Evolutionary conservation across 106 monocot genomes (phyloP), one percentile per base, ranked within the genome.

Genomic region (Allium cepa): DNA sequence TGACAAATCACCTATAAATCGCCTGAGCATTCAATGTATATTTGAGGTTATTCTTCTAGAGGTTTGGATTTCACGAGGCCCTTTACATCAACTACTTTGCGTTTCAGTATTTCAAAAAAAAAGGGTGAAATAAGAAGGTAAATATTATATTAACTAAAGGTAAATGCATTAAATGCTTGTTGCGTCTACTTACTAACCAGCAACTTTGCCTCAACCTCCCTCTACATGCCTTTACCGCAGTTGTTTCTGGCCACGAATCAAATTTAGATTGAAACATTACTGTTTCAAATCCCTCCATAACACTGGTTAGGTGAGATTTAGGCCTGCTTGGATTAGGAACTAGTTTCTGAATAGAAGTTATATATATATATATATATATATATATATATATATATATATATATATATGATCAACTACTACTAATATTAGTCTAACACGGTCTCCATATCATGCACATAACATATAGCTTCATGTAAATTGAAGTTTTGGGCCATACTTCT

Each of bases 31-130:
- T n/a, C n/a, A n/a, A n/a, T n/a, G n/a, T n/a, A n/a, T n/a, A n/a
- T n/a, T n/a, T n/a, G n/a, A n/a, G n/a, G n/a, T n/a, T n/a, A n/a
- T n/a, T n/a, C n/a, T n/a, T n/a, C n/a, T n/a, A n/a, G n/a, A n/a
- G n/a, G n/a, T n/a, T n/a, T n/a, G n/a, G n/a, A n/a, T n/a, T n/a
- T n/a, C n/a, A n/a, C n/a, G n/a, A n/a, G n/a, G n/a, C n/a, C n/a
- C n/a, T 91, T 96, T 46, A 96, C 86, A 82, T 91, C 80, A 26
- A 96, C n/a, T 64, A 91, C 95, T 80, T 96, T 91, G 69, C 83
- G 85, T 72, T 80, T 96, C 27, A 96, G 78, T 66, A 96, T 83
- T 47, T 91, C 96, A n/a, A n/a, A n/a, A n/a, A n/a, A n/a, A n/a
- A n/a, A n/a, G n/a, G n/a, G n/a, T n/a, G n/a, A n/a, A n/a, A n/a